A percentile compares a stretch with the other conserved stretches of the same genome.
Conservation (phyloP, 768 basidiomycete genomes). For the Pleurotus cornucopiae region DNA sequence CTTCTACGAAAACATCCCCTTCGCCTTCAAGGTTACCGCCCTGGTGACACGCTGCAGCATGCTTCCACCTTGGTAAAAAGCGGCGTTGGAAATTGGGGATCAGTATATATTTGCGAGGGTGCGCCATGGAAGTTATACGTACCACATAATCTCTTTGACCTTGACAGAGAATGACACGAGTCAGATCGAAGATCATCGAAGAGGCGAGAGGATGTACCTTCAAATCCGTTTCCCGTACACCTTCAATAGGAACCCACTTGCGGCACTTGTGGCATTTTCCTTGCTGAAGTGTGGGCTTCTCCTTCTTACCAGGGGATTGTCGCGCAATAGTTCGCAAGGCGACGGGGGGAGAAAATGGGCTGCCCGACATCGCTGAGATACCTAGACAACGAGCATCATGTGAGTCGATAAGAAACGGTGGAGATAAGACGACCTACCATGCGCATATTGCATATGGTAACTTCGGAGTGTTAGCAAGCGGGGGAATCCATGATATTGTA, state of each 20-base stretch:
- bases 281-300: conserved; percentile 55
- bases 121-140: conserved; percentile 17
- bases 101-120: neutral
- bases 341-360: conserved; percentile 75
- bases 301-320: conserved; percentile 48
- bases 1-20: conserved; percentile 50
- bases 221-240: conserved; percentile 67
- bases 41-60: conserved; percentile 74
- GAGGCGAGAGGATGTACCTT: conserved; percentile 43
- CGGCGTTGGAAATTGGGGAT: neutral
- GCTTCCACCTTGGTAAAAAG: conserved; percentile 62
- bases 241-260: conserved; percentile 70
- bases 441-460: conserved; percentile 80
- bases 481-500: too few species aligned
- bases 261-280: conserved; percentile 77
- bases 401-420: neutral
- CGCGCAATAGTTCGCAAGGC: conserved; percentile 51
- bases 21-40: conserved; percentile 53
- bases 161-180: conserved; percentile 17
- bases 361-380: conserved; percentile 62
- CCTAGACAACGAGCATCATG: conserved; percentile 35
- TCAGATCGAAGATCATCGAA: neutral
- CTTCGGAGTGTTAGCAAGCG: conserved; percentile 27
- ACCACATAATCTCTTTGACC: conserved; percentile 80
- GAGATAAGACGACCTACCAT: conserved; percentile 41